Evolutionary conservation across 2,329 filamentous ascomycete genomes (phyloP).

Genomic region (Domatiomyces globalis): DNA sequence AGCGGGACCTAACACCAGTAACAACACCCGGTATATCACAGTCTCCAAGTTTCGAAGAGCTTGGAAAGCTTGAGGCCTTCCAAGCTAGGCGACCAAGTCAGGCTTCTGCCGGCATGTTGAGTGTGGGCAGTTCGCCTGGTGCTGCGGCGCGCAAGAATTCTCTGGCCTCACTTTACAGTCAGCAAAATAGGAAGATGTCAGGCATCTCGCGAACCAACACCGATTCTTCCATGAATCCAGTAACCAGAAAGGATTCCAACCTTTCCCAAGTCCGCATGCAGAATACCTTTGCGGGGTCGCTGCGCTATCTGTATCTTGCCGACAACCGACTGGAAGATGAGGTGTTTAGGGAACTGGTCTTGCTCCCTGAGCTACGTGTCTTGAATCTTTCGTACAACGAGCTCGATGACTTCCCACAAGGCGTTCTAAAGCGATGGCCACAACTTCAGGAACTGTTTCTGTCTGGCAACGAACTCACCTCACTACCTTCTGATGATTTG

Average conservation of each 20-base stretch:
- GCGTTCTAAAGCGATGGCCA: constrained; percentile 78
- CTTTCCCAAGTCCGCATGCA: constrained; percentile 58
- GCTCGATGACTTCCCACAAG: constrained; percentile 77
- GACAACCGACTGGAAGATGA: constrained; percentile 93
- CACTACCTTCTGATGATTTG: constrained; percentile 80
- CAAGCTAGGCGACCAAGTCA: constrained; percentile 66
- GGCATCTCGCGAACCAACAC: constrained; percentile 55
- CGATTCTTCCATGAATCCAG: constrained; percentile 43
- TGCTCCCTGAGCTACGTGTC: constrained; percentile 69
- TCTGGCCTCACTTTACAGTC: constrained; percentile 64
- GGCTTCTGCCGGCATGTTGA: constrained; percentile 56
- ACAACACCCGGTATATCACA: constrained; percentile 38
- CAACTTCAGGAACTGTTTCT: constrained; percentile 84
- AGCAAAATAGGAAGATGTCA: constrained; percentile 72
- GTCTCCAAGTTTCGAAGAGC: constrained; percentile 64
- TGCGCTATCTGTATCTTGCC: constrained; percentile 73
- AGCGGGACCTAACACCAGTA: constrained; percentile 30
- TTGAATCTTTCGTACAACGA: constrained; percentile 93
- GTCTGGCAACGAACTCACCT: constrained; percentile 87
- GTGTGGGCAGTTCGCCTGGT: constrained; percentile 60
- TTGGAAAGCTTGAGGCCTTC: constrained; percentile 51
- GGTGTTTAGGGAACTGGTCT: constrained; percentile 78
- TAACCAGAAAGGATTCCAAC: constrained; percentile 71
- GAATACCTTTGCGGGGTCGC: constrained; percentile 75
- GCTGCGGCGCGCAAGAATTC: constrained; percentile 60